A percentile compares a stretch with the other conserved stretches of the same genome.
phyloP scores from a whole-genome alignment of 164 flowering plant species.

The Tetracentron sinense region DNA sequence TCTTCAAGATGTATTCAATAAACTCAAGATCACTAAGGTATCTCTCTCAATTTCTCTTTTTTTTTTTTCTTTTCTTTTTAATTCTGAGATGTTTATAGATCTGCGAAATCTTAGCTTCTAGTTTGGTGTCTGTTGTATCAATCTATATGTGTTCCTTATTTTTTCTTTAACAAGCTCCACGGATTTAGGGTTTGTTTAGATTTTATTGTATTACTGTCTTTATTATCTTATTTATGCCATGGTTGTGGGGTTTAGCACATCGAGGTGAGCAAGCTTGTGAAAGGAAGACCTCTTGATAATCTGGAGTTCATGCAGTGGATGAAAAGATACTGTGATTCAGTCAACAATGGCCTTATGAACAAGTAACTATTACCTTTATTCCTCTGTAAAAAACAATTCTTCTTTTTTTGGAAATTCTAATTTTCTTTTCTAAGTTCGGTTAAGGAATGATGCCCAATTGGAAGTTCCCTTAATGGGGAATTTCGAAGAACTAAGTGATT shows the following conservation, averaged over 20 bases:
- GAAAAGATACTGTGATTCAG: conserved; percentile 92
- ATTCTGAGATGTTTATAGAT: background rate
- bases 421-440: too few species aligned
- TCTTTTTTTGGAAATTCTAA: too few species aligned
- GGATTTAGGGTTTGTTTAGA: background rate
- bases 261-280: conserved; percentile 87
- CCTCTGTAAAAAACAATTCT: too few species aligned
- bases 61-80: background rate
- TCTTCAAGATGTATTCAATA: conserved; percentile 95
- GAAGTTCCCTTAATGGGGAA: too few species aligned
- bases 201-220: background rate
- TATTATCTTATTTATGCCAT: background rate
- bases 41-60: background rate
- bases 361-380: conserved; percentile 30
- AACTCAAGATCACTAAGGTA: conserved; percentile 95
- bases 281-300: conserved; percentile 94
- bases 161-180: background rate
- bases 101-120: background rate
- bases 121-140: background rate
- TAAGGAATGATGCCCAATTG: too few species aligned
- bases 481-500: too few species aligned
- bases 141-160: background rate
- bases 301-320: conserved; percentile 99
- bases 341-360: conserved; percentile 49
- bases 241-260: conserved; percentile 52